Evolutionary conservation across 164 flowering plant genomes (phyloP).

Genomic region (Pachysandra terminalis): DNA sequence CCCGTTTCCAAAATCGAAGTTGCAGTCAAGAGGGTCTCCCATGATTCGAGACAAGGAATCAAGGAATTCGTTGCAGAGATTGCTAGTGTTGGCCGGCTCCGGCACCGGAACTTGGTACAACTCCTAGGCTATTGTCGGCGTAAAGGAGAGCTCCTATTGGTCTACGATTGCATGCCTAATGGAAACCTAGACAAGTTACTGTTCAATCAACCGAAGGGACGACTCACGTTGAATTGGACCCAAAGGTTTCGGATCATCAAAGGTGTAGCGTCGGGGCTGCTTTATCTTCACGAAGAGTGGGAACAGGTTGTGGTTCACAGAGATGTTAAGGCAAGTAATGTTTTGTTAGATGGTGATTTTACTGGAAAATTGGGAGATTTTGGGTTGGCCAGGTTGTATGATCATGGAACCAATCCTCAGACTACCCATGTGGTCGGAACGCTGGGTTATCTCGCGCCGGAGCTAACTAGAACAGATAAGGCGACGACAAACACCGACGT

Average conservation of each 20-base stretch:
- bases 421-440: slow-evolving; percentile 22
- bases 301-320: slow-evolving; percentile 18
- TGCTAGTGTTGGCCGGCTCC: slow-evolving; percentile 19
- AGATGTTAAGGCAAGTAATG: slow-evolving; percentile 25
- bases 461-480: slow-evolving; percentile 18
- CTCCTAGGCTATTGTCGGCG: slow-evolving; percentile 22
- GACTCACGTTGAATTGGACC: slow-evolving; percentile 12
- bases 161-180: slow-evolving; percentile 21
- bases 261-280: slow-evolving; percentile 19
- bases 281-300: slow-evolving; percentile 21
- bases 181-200: slow-evolving; percentile 20
- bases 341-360: slow-evolving; percentile 13
- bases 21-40: slow-evolving; percentile 25
- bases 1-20: slow-evolving; percentile 11
- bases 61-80: slow-evolving; percentile 26
- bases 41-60: slow-evolving; percentile 28
- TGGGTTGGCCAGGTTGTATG: slow-evolving; percentile 20
- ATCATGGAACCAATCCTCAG: slow-evolving; percentile 17
- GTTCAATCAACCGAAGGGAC: neutral
- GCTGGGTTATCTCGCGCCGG: slow-evolving; percentile 20
- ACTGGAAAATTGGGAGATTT: slow-evolving; percentile 22
- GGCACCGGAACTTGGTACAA: slow-evolving; percentile 18
- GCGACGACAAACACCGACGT: slow-evolving; percentile 19
- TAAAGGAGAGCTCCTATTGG: slow-evolving; percentile 20
- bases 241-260: slow-evolving; percentile 21